Evolutionary conservation across 1,284 basidiomycete species (phyloP).

Genomic region (Ustilago curta): DNA sequence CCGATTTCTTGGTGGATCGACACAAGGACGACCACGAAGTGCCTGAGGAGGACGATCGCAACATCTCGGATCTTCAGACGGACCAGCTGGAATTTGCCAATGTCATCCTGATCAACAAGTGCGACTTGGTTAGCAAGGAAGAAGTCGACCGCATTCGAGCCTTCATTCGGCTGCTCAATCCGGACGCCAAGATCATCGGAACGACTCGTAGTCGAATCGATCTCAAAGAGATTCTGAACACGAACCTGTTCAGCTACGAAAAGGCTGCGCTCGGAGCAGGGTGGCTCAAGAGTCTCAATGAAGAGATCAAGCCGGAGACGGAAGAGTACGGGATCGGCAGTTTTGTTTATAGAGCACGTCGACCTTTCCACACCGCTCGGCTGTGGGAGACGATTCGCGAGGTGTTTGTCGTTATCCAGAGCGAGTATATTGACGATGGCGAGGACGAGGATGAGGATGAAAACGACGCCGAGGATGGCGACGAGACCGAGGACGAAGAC

Average conservation of each 20-base stretch:
- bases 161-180: conserved; percentile 71
- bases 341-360: conserved; percentile 58
- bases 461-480: conserved; percentile 13
- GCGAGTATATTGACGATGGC: conserved; percentile 69
- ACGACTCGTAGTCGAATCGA: conserved; percentile 69
- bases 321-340: conserved; percentile 66
- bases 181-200: conserved; percentile 69
- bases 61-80: conserved; percentile 71
- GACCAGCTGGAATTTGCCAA: conserved; percentile 71
- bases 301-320: conserved; percentile 71
- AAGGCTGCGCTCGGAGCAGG: conserved; percentile 71
- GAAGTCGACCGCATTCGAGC: conserved; percentile 67
- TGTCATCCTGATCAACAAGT: conserved; percentile 72
- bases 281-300: conserved; percentile 71
- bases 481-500: conserved; percentile 20
- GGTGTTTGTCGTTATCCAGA: conserved; percentile 70
- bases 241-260: conserved; percentile 70
- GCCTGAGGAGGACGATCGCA: conserved; percentile 71
- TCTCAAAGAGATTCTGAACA: conserved; percentile 69
- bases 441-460: conserved; percentile 45
- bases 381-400: conserved; percentile 71
- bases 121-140: conserved; percentile 66
- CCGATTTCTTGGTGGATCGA: conserved; percentile 72
- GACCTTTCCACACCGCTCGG: conserved; percentile 72
- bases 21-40: conserved; percentile 55